Evolutionary conservation across 2,329 filamentous ascomycete genomes (phyloP).

Genomic region (Hypoxylon sp.): DNA sequence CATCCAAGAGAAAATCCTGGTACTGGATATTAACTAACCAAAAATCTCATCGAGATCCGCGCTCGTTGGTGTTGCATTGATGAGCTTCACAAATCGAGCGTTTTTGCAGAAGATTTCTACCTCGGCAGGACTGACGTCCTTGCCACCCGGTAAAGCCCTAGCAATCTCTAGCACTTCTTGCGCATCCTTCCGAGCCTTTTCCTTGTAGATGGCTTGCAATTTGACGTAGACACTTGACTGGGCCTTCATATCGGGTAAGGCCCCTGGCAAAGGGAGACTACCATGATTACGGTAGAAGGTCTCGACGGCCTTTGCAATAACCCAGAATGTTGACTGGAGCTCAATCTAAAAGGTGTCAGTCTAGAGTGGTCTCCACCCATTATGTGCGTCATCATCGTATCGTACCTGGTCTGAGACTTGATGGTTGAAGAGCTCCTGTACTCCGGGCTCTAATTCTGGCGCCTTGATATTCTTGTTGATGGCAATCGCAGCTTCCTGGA

Average conservation of each 20-base stretch:
- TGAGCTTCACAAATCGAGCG: slow-evolving; percentile 88
- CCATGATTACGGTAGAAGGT: slow-evolving; percentile 77
- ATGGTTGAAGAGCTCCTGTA: slow-evolving; percentile 82
- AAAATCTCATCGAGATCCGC: slow-evolving; percentile 61
- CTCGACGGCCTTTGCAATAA: slow-evolving; percentile 82
- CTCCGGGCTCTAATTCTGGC: slow-evolving; percentile 71
- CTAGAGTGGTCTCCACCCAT: slow-evolving; percentile 13
- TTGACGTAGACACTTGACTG: slow-evolving; percentile 88
- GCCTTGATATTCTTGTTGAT: slow-evolving; percentile 86
- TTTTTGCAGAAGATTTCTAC: slow-evolving; percentile 96
- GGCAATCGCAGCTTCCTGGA: slow-evolving; percentile 86
- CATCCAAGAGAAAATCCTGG: slow-evolving; percentile 15
- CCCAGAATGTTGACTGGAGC: slow-evolving; percentile 77
- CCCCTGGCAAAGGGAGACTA: slow-evolving; percentile 83
- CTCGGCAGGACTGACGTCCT: slow-evolving; percentile 71
- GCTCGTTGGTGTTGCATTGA: slow-evolving; percentile 63
- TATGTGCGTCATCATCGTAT: slow-evolving; percentile 50
- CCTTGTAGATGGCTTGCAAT: slow-evolving; percentile 92
- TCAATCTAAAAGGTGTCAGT: slow-evolving; percentile 52
- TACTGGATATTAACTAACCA: slow-evolving; percentile 54
- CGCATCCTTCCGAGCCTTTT: slow-evolving; percentile 81
- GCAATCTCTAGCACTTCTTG: slow-evolving; percentile 76
- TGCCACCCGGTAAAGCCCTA: slow-evolving; percentile 59
- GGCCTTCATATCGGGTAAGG: slow-evolving; percentile 97
- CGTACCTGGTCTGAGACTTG: slow-evolving; percentile 60